A percentile compares a stretch with the other conserved stretches of the same genome.
These are phyloP conservation scores for Colletotrichum siamense DNA, from an alignment of 2,329 filamentous ascomycete species.

Conservation along the genomic window DNA sequence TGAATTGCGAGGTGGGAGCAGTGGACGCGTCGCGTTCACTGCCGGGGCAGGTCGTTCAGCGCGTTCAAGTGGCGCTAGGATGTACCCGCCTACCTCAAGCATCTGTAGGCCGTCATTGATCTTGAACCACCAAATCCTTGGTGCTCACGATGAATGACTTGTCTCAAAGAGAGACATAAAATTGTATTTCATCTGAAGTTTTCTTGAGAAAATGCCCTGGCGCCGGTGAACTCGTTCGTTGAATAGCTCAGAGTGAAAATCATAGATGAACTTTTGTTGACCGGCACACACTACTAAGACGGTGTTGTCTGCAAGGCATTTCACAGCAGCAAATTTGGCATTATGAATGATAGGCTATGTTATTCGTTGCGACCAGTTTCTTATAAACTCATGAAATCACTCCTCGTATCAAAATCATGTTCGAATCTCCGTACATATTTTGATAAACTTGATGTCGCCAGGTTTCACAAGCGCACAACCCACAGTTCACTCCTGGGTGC, in stretches of 20 bases:
- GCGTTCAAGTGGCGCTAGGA: background rate
- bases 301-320: too few species aligned
- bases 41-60: too few species aligned
- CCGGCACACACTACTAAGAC: too few species aligned
- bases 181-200: too few species aligned
- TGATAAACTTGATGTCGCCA: background rate
- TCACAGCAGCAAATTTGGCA: background rate
- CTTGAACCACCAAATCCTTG: background rate
- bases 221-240: too few species aligned
- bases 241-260: too few species aligned
- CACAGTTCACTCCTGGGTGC: accelerated
- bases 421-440: background rate
- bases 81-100: background rate
- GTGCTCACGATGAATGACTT: background rate
- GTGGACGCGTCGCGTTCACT: too few species aligned
- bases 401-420: background rate
- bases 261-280: too few species aligned
- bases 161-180: background rate
- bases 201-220: too few species aligned
- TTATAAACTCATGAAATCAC: background rate
- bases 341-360: accelerated
- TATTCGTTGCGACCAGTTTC: background rate
- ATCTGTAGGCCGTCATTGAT: background rate
- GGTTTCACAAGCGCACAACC: background rate
- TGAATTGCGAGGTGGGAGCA: background rate